These are phyloP conservation scores for Brassica carinata DNA, from an alignment of 345 rosid species.

Conservation along the genomic window DNA sequence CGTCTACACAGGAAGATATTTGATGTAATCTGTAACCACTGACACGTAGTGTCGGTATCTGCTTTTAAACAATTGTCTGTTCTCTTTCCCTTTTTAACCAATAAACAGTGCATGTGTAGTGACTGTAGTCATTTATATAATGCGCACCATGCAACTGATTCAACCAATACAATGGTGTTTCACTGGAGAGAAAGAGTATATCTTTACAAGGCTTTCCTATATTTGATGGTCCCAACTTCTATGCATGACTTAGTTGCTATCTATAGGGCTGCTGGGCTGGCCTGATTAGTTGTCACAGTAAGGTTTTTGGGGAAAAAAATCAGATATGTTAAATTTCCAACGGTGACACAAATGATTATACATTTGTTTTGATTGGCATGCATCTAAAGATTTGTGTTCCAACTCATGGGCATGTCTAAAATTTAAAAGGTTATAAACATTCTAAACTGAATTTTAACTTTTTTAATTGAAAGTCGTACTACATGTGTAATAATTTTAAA, in stretches of 20 bases:
- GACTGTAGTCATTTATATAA: not conserved
- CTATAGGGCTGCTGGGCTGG: not conserved
- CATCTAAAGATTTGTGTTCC: not conserved
- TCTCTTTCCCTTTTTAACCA: not conserved
- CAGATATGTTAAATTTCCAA: not conserved
- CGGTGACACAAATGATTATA: not conserved
- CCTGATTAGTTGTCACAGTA: not conserved
- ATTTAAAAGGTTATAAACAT: not conserved
- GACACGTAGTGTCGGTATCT: constrained; percentile 24
- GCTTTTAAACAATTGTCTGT: not conserved
- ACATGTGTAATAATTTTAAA: too few species aligned
- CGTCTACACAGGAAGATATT: constrained; percentile 15
- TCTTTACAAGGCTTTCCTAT: not conserved
- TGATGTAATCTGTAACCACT: constrained; percentile 19
- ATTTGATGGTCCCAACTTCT: not conserved
- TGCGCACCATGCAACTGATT: not conserved
- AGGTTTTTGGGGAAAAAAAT: not conserved
- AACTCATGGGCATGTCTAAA: not conserved
- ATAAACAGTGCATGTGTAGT: not conserved
- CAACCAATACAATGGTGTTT: not conserved
- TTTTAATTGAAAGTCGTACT: too few species aligned
- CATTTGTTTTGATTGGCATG: not conserved
- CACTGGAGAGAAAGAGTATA: not conserved
- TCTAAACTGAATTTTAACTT: too few species aligned
- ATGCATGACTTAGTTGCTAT: not conserved